These are phyloP conservation scores for Nicotiana noctiflora DNA, from an alignment of 257 asterid genomes.

Conservation along the genomic window DNA sequence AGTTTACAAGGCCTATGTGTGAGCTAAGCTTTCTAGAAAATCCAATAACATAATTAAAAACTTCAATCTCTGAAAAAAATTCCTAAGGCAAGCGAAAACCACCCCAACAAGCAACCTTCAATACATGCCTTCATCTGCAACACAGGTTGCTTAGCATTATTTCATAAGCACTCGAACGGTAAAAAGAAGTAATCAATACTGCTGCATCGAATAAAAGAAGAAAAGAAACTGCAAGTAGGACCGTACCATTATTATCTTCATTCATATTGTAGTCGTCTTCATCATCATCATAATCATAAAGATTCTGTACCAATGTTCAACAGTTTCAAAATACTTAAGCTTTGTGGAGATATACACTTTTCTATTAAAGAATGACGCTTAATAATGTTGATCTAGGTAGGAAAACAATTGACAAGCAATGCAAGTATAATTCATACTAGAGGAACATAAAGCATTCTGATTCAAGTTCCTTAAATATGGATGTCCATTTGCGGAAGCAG, in stretches of 20 bases:
- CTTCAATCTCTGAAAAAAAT: background rate
- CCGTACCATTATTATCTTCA: constrained; percentile 46
- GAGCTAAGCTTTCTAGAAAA: background rate
- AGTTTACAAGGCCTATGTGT: background rate
- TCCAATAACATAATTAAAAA: background rate
- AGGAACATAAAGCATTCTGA: background rate
- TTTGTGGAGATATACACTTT: background rate
- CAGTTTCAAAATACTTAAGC: background rate
- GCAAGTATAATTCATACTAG: background rate
- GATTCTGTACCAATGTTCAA: constrained; percentile 27
- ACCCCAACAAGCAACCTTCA: background rate
- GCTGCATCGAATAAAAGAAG: background rate
- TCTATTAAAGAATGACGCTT: background rate
- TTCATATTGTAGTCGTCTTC: constrained; percentile 63
- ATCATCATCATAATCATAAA: constrained; percentile 57
- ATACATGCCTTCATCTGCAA: constrained; percentile 2
- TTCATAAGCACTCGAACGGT: background rate
- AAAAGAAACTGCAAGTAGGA: background rate
- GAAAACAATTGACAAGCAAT: background rate
- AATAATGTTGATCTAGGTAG: background rate
- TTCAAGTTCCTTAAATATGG: background rate
- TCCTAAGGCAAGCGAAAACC: background rate
- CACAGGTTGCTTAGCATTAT: background rate
- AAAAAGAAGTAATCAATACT: background rate
- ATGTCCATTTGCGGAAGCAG: background rate